A percentile compares a stretch with the other conserved stretches of the same genome.
phyloP scores from a whole-genome alignment of 805 yeast species.

The Pichia deserticola region DNA sequence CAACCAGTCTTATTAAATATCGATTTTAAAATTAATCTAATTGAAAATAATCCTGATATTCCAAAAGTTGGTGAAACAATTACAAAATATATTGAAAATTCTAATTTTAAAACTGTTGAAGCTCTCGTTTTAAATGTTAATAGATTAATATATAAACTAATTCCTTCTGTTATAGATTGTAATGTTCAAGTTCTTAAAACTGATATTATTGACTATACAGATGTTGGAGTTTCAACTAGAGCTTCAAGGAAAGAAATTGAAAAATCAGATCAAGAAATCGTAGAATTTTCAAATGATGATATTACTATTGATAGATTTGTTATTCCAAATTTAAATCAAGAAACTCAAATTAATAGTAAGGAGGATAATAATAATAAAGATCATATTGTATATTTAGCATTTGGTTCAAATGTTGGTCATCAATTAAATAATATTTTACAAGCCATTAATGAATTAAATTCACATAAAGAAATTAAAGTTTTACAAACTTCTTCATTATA shows the following conservation, averaged over 20 bases:
- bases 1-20: constrained; percentile 69
- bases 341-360: constrained; percentile 7
- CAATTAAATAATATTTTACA: constrained; percentile 50
- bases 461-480: constrained; percentile 34
- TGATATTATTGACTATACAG: constrained; percentile 78
- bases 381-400: constrained; percentile 68
- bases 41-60: constrained; percentile 28
- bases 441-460: constrained; percentile 45
- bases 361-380: background rate
- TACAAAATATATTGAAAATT: constrained; percentile 56
- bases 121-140: constrained; percentile 76
- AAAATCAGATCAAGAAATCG: constrained; percentile 9
- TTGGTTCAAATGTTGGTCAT: constrained; percentile 84
- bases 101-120: constrained; percentile 88
- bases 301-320: constrained; percentile 14
- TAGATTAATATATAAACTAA: constrained; percentile 18
- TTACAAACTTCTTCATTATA: constrained; percentile 68
- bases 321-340: constrained; percentile 26
- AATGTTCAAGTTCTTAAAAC: constrained; percentile 75
- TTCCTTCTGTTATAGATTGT: constrained; percentile 15
- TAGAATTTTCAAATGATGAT: constrained; percentile 16
- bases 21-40: constrained; percentile 30
- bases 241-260: constrained; percentile 39
- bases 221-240: constrained; percentile 76
- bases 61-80: constrained; percentile 40